Conservation (phyloP, 352 stramenopile species). For the Globisporangium cederbergense region DNA sequence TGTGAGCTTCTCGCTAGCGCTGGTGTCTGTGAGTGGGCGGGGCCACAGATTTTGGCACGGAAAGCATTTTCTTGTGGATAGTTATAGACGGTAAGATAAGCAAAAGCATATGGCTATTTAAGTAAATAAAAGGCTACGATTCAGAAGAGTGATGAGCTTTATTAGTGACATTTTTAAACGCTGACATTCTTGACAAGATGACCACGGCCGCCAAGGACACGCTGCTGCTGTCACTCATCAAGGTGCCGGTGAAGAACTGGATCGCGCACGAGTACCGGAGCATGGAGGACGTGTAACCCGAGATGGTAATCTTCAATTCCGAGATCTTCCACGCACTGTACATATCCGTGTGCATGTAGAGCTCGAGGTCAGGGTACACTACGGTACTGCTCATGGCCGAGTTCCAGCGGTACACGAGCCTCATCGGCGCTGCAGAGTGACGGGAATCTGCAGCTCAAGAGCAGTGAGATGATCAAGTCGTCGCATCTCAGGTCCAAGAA, state of each 20-base stretch:
- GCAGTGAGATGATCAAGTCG: neutral
- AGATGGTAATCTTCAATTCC: constrained; percentile 26
- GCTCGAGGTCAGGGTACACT: constrained; percentile 16
- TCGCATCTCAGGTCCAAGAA: constrained; percentile 9
- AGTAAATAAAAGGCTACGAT: neutral
- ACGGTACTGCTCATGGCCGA: constrained; percentile 6
- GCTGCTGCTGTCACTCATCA: constrained; percentile 20
- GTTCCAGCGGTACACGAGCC: neutral
- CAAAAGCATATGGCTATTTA: neutral
- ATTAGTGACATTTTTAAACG: too few species aligned
- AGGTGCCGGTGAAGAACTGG: constrained; percentile 22
- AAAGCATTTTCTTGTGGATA: constrained; percentile 8
- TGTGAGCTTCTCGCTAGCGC: neutral
- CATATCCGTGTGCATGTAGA: constrained; percentile 26
- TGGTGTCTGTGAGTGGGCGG: constrained; percentile 1
- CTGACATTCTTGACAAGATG: too few species aligned
- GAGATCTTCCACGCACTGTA: constrained; percentile 27
- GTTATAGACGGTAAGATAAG: neutral
- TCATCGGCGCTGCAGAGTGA: neutral
- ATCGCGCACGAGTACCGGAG: constrained; percentile 19
- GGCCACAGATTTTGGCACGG: constrained; percentile 6
- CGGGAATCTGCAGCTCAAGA: neutral
- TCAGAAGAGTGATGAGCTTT: neutral
- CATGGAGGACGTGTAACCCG: constrained; percentile 25
- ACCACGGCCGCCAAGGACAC: neutral